Base-by-base conservation (phyloP, 1,284 basidiomycete species). In the Apiotrichum gracile region DNA sequence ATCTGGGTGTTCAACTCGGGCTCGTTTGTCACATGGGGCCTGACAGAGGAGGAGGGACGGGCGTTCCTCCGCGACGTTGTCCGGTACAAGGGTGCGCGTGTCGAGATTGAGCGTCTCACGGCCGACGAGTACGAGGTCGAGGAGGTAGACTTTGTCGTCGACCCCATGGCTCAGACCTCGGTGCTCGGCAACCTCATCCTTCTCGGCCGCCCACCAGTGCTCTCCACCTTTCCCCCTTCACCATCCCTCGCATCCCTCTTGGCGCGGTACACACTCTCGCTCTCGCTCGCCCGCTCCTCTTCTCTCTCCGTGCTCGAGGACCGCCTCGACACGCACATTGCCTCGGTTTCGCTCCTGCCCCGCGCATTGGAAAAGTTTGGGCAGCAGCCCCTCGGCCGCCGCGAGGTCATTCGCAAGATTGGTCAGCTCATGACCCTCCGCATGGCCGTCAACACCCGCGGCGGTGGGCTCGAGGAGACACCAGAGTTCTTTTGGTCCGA, bases 101-200 rank as follows among this genome's bases (percentile, higher is more conserved):
- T 83, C 17, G 83, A 89, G 71, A 73, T 88, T 2, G 81, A 79
- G 1, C 78, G 80, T 2, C 75, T 91, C 47, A 50, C 60, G 0
- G 55, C 57, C 31, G 78, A 72, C 37, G 87, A 88, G 50, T 78
- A 83, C 26, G 89, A 93, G 77, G 87, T 87, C 21, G 90, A 93
- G 66, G 88, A 91, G 63, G 79, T 92, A 34, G 90, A 93, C 68
- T 93, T 91, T 74, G 87, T 91, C 9, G 85, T 86, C 24, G 90
- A 93, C 74, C 86, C 87, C 29, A 84, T 78, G 52, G 88, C 91
- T 86, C 77, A 81, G 61, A 92, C 90, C 0, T 83, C 88, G 22
- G 78, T 93, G 47, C 87, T 91, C 67, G 90, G 90, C 39, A 90
- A 93, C 68, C 75, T 93, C 52, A 91, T 92, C 57, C 87, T 92